Evolutionary conservation across 1,139 yeast genomes (phyloP), one percentile per base, ranked within the genome.

Genomic region (Candida smagusa): DNA sequence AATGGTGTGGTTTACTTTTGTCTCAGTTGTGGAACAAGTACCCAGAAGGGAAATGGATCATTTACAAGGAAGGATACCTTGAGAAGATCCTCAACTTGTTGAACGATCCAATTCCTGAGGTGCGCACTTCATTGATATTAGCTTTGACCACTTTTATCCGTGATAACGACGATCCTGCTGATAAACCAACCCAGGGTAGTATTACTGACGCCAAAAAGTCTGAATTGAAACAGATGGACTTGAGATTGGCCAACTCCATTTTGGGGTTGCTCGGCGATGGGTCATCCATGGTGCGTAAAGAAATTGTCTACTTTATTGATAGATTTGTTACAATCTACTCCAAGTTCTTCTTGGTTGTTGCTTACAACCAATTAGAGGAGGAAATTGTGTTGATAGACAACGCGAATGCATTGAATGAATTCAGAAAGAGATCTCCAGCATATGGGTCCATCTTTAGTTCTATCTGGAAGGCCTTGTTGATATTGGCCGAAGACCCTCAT

Each of bases 41-140:
- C 51, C 75, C 84, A 1, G 92, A 89, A 41, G 90, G 90, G 9
- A 84, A 84, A 52, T 77, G 81, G 74, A 73, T 84, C 21, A 81
- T 84, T 29, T 69, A 81, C 51, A 79, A 81, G 48, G 85, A 82
- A 43, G 84, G 85, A 0, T 73, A 79, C 30, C 64, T 84, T 23
- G 78, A 68, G 27, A 73, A 75, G 44, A 58, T 92, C 28, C 58
- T 81, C 27, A 63, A 68, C 26, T 63, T 86, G 35, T 68, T 89
- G 24, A 78, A 76, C 44, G 97, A 92, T 56, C 96, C 97, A 0
- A 88, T 90, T 33, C 97, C 98, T 0, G 99, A 92, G 58, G 96
- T 92, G 0, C 71, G 98, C 43, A 84, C 96, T 0, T 87, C 97
- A 0, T 79, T 88, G 8, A 67, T 92, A 8, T 68, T 82, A 34